Base-by-base conservation (phyloP, 768 basidiomycete species). In the Aureoboletus auriporus region DNA sequence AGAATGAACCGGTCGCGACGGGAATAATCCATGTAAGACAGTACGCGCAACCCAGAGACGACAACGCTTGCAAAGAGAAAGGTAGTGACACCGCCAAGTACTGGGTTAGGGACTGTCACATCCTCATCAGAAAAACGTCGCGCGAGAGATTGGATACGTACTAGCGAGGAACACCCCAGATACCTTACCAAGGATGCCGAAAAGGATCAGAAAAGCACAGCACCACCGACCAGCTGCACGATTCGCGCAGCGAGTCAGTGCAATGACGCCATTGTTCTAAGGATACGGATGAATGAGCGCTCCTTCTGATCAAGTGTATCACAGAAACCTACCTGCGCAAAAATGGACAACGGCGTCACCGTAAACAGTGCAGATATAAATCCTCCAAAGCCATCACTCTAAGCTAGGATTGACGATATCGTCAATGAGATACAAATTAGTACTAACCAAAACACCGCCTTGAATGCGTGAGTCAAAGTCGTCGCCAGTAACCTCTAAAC, bases 381-480 rank as follows among this genome's bases (percentile, higher is more conserved):
- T 6, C 89, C 89, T 13, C 85, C 81, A 11, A 93, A 52, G n/a
- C 89, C 89, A 54, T 93, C 91, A 20, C 82, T 80, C 82, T 80
- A 13, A 31, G 7, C 29, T 1, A 8, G 3, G 33, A 14, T 50
- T 13, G 48, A 37, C 17, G 9, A 27, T 7, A 11, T 26, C 13
- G 5, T 8, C 29, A 33, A n/a, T 9, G 12, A 5, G 10, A 49
- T 17, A 10, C 6, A 8, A 17, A 50, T 6, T 23, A 13, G 1
- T 5, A 61, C 73, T 9, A 52, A 83, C 82, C 57, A 91, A 71
- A 30, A 93, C 73, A 17, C 90, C 91, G 9, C 90, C 89, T 67
- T 91, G 89, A 30, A 93, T 85, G 11, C 89, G 77, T 1, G 79
- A 77, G 64, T 93, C 89, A 63, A 92, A 93, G 44, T 86, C 80